Conservation (phyloP, 768 basidiomycete species). For the Paxillus rubicundulus region DNA sequence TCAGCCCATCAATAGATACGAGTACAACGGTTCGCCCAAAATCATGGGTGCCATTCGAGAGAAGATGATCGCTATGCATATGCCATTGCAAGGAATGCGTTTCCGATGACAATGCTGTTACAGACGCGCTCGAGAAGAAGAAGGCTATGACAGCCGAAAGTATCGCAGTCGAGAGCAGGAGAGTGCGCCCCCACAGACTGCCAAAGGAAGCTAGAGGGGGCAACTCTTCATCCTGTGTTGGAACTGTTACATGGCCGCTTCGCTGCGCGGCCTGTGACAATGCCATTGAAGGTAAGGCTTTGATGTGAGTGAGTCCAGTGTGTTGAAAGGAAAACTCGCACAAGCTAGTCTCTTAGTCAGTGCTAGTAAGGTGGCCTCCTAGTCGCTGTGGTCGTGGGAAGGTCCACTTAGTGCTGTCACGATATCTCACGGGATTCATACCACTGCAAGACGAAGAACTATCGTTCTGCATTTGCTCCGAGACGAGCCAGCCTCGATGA, state of each 20-base stretch:
- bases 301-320: too few species aligned
- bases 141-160: slow-evolving; percentile 8
- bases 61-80: background rate
- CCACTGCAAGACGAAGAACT: too few species aligned
- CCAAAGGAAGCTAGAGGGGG: background rate
- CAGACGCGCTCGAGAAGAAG: background rate
- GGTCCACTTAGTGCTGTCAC: too few species aligned
- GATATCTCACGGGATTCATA: too few species aligned
- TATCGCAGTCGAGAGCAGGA: slow-evolving; percentile 5
- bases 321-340: too few species aligned
- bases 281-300: too few species aligned
- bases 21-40: slow-evolving; percentile 79
- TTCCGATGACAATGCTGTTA: background rate
- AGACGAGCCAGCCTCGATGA: too few species aligned
- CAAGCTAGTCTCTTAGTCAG: too few species aligned
- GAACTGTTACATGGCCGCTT: background rate
- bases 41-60: slow-evolving; percentile 77
- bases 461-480: too few species aligned
- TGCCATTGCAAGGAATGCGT: background rate
- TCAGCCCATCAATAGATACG: slow-evolving; percentile 79
- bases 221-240: background rate
- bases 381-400: too few species aligned
- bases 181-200: background rate
- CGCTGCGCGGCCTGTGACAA: too few species aligned
- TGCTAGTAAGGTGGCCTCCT: too few species aligned